A percentile compares a stretch with the other conserved stretches of the same genome.
These are phyloP conservation scores for Apiospora sp. DNA, from an alignment of 2,329 filamentous ascomycete genomes.

Conservation along the genomic window DNA sequence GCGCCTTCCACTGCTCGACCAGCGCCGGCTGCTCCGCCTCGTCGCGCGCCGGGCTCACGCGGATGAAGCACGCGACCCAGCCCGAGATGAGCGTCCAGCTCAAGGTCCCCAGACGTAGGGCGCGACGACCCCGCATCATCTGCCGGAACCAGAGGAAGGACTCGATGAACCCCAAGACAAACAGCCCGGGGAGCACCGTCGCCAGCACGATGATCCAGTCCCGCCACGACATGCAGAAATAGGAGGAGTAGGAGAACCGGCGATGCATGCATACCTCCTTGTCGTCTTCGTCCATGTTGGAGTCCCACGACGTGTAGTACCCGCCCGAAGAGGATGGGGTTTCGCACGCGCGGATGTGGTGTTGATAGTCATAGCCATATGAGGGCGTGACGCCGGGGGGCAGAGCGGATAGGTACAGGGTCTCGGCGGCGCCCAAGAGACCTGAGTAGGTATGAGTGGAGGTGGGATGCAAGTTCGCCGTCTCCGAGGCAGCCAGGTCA, in stretches of 20 bases:
- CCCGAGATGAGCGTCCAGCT: neutral
- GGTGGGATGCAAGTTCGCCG: neutral
- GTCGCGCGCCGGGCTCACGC: slow-evolving; percentile 2
- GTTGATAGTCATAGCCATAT: neutral
- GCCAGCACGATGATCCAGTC: slow-evolving; percentile 18
- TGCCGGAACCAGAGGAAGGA: slow-evolving; percentile 23
- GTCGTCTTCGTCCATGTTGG: neutral
- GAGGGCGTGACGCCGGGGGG: neutral
- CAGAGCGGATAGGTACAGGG: neutral
- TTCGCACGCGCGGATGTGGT: neutral
- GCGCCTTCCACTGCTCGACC: slow-evolving; percentile 4
- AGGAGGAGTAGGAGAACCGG: neutral
- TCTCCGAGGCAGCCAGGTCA: neutral
- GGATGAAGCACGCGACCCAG: slow-evolving; percentile 7
- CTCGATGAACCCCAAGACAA: slow-evolving; percentile 11
- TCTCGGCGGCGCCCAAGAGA: neutral
- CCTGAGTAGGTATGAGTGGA: neutral
- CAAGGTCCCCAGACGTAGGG: neutral
- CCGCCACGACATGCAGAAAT: slow-evolving; percentile 11
- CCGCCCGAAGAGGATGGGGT: neutral
- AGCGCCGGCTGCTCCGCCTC: neutral
- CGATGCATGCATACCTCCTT: slow-evolving; percentile 16
- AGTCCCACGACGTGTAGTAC: neutral
- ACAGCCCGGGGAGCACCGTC: neutral
- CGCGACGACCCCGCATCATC: slow-evolving; percentile 8